phyloP scores from a whole-genome alignment of 306 rosid species.

The Malus domestica region ASM211411v1 NC_041796.1:26644001-26644500 shows the following conservation, averaged over 20 bases:
- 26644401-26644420: slow-evolving; percentile 58
- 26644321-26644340: too few relatives aligned
- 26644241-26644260: background rate
- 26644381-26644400: slow-evolving; percentile 59
- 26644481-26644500: slow-evolving; percentile 96
- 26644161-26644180: slow-evolving; percentile 82
- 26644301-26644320: too few relatives aligned
- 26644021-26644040: background rate
- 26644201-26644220: background rate
- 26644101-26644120: slow-evolving; percentile 68
- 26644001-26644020: background rate
- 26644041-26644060: background rate
- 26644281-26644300: too few relatives aligned
- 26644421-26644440: slow-evolving; percentile 71
- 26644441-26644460: slow-evolving; percentile 57
- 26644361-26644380: slow-evolving; percentile 69
- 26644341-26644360: background rate
- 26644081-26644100: slow-evolving; percentile 20
- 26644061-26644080: background rate
- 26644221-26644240: background rate
- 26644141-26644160: slow-evolving; percentile 92
- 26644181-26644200: slow-evolving; percentile 44
- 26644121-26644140: slow-evolving; percentile 92
- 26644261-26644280: background rate
- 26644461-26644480: slow-evolving; percentile 81